Base-by-base conservation (phyloP, 352 stramenopile genomes). In the Sclerospora graminicola region DNA sequence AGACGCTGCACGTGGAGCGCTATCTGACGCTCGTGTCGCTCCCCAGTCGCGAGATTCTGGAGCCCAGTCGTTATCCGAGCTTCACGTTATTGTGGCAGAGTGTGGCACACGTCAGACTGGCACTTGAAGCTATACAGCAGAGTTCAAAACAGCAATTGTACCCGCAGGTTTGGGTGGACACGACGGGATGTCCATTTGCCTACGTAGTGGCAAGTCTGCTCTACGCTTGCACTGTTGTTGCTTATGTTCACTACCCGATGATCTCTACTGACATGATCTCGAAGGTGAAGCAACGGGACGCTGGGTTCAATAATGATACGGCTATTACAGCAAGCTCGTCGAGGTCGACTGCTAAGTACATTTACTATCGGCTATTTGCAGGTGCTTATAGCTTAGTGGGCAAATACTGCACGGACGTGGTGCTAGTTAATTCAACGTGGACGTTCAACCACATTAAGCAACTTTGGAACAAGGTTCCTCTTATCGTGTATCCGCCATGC, bases 211-310 rank as follows among this genome's bases (percentile, higher is more conserved):
- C 94, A 0, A 85, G 71, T 48, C 33, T 89, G 4, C 52, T 96
- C 4, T 82, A 78, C 39, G 78, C 82, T 1, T 96, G 78, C 40
- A 79, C 51, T 1, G 80, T 99, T 24, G 73, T 87, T 2, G 79
- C 93, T 34, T 99, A 99, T 78, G 93, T 98, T 19, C 96, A 99
- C 76, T 99, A 99, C 76, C 96, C 97, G 6, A 99, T 97, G 45
- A 98, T 99, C 55, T 98, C 86, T 37, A 97, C 88, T 24, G 95
- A 99, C 55, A 99, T 99, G 97, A 87, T 99, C 26, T 50, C 60
- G 26, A 76, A 93, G 27, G 94, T 99, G 5, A 84, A 83, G 51
- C 71, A 97, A 43, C 85, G 88, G 27, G 59, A 81, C 27, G 63
- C 88, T 4, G 75, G 80, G 10, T 98, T 98, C 63, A 99, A 98